Base-by-base conservation (phyloP, 1,139 yeast genomes). In the Lizanozyma gosingica region DNA sequence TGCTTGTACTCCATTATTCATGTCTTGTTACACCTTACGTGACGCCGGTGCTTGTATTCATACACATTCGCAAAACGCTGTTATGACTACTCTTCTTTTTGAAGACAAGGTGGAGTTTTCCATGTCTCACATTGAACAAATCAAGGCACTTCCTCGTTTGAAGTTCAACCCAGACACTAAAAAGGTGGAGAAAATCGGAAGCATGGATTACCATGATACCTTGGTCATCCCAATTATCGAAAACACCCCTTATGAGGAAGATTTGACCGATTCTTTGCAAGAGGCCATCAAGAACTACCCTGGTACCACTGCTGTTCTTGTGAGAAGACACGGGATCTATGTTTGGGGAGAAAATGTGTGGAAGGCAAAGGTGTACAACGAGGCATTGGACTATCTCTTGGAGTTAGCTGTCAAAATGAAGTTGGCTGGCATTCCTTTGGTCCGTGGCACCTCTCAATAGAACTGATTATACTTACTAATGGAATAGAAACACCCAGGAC, bases 311-410 rank as follows among this genome's bases (percentile, higher is more conserved):
- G 97, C 97, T 0, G 90, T 90, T 1, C 68, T 90, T 43, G 97
- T 90, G 4, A 76, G 95, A 59, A 73, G 96, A 56, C 98, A 90
- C 54, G 98, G 98, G 1, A 82, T 90, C 35, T 90, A 83, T 55
- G 96, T 88, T 14, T 90, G 97, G 97, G 97, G 97, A 17, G 88
- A 84, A 51, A 79, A 76, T 18, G 86, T 87, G 11, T 84, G 94
- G 86, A 87, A 88, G 60, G 96, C 97, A 39, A 90, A 90, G 63
- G 78, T 90, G 15, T 83, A 84, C 59, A 87, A 88, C 57, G 97
- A 92, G 60, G 95, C 97, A 32, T 78, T 90, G 48, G 97, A 90
- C 56, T 90, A 90, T 57, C 64, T 92, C 50, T 65, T 92, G 53
- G 96, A 86, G 51, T 62, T 88, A 52, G 95, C 94, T 1, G 76